Conservation (phyloP, 768 basidiomycete species). For the Mrakia blollopis region DNA sequence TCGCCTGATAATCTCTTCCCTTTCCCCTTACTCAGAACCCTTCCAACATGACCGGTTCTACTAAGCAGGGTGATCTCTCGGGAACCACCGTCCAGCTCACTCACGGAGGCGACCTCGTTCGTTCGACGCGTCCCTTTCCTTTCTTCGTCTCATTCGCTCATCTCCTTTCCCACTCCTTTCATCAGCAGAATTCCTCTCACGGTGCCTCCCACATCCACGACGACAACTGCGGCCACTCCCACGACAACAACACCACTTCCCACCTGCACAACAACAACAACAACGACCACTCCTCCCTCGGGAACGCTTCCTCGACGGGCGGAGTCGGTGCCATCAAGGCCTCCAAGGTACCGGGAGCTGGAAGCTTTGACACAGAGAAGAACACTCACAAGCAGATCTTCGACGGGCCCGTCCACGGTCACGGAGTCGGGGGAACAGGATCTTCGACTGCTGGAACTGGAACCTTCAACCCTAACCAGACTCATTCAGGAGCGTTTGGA, state of each 20-base stretch:
- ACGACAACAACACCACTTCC: neutral
- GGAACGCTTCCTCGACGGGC: neutral
- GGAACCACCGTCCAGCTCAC: neutral
- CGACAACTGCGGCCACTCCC: neutral
- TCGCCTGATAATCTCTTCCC: neutral
- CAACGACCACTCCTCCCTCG: neutral
- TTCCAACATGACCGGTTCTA: constrained; percentile 1
- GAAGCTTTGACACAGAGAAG: constrained; percentile 3
- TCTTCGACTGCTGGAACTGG: too few species aligned
- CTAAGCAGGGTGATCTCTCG: neutral
- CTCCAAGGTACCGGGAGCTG: neutral
- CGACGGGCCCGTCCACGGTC: constrained; percentile 10
- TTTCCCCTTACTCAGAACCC: neutral
- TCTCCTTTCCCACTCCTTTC: neutral
- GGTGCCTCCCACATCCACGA: neutral
- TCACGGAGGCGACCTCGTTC: neutral
- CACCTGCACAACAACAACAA: neutral
- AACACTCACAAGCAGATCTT: neutral
- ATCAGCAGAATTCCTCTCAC: neutral
- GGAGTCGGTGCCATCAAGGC: neutral
- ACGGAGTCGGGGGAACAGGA: neutral
- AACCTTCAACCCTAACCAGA: neutral
- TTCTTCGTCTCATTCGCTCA: neutral
- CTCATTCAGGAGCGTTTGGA: neutral
- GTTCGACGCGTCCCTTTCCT: neutral